These are phyloP conservation scores for Tilletia caries DNA, from an alignment of 1,284 basidiomycete species.

Conservation along the genomic window DNA sequence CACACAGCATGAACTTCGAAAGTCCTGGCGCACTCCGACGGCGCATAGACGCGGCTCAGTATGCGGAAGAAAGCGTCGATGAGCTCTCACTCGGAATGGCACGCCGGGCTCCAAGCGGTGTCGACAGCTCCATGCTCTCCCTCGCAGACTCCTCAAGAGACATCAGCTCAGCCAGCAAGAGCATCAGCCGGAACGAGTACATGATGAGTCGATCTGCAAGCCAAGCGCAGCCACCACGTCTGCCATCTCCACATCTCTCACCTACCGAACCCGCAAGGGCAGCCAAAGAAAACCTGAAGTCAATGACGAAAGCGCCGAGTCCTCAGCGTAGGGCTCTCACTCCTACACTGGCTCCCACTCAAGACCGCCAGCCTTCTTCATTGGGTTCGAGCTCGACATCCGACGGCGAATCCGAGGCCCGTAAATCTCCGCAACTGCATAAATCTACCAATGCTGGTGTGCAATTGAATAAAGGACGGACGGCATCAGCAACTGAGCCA, in stretches of 20 bases:
- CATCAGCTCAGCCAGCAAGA: not conserved
- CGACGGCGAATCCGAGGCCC: not conserved
- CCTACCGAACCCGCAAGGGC: not conserved
- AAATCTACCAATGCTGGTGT: too few species aligned
- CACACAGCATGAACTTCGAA: conserved; percentile 3
- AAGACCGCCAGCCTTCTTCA: not conserved
- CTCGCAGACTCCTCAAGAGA: conserved; percentile 4
- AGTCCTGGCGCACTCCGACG: not conserved
- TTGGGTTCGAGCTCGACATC: not conserved
- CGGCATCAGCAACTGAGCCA: not conserved
- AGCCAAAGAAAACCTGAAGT: not conserved
- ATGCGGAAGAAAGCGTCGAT: not conserved
- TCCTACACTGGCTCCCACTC: not conserved
- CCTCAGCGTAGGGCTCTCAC: not conserved
- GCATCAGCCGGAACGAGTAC: not conserved
- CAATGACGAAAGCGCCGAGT: not conserved
- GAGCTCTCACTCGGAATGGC: conserved; percentile 10
- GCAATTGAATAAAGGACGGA: too few species aligned
- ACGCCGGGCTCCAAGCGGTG: conserved; percentile 4
- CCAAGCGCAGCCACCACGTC: not conserved
- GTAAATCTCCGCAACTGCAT: not conserved
- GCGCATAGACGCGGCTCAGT: conserved; percentile 8
- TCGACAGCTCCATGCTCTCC: conserved; percentile 13
- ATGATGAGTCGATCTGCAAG: not conserved
- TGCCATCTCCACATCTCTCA: not conserved